Conservation (phyloP, 1,139 yeast genomes). For the Protomyces inouyei region DNA sequence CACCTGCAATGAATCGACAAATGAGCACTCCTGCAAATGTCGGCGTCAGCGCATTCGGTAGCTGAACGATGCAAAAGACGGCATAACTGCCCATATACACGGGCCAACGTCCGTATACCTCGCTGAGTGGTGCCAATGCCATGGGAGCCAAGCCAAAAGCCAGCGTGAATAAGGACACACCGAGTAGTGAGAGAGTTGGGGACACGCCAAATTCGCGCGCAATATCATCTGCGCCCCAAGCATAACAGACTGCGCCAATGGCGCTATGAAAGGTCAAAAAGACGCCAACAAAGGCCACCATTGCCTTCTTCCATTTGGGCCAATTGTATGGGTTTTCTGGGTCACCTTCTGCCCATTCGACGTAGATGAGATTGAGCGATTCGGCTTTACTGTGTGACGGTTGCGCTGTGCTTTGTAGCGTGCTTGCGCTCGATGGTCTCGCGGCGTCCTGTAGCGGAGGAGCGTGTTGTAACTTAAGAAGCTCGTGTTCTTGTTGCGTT, state of each 20-base stretch:
- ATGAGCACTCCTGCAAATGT: conserved; percentile 54
- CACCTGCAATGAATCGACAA: conserved; percentile 59
- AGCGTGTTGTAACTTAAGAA: neutral
- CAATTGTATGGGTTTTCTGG: conserved; percentile 24
- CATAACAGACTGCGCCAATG: conserved; percentile 14
- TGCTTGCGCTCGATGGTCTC: neutral
- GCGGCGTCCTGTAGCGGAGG: neutral
- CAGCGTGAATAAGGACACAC: conserved; percentile 23
- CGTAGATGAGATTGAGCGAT: conserved; percentile 15
- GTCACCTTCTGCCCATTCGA: conserved; percentile 26
- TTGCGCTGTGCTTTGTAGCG: neutral
- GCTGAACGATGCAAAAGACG: conserved; percentile 50
- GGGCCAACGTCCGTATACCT: conserved; percentile 66
- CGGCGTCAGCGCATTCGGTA: conserved; percentile 55
- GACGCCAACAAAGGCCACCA: conserved; percentile 8
- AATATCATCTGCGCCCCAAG: conserved; percentile 14
- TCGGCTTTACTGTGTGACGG: neutral
- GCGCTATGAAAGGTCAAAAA: conserved; percentile 16
- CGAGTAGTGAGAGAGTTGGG: conserved; percentile 19
- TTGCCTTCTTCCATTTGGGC: conserved; percentile 17
- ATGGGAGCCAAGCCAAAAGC: conserved; percentile 57
- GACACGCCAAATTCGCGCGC: conserved; percentile 19
- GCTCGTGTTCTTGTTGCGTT: neutral
- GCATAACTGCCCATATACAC: conserved; percentile 57
- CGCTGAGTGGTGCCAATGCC: conserved; percentile 57